Base-by-base conservation (phyloP, 495 filamentous ascomycete genomes). In the Bombardia bombarda region DNA sequence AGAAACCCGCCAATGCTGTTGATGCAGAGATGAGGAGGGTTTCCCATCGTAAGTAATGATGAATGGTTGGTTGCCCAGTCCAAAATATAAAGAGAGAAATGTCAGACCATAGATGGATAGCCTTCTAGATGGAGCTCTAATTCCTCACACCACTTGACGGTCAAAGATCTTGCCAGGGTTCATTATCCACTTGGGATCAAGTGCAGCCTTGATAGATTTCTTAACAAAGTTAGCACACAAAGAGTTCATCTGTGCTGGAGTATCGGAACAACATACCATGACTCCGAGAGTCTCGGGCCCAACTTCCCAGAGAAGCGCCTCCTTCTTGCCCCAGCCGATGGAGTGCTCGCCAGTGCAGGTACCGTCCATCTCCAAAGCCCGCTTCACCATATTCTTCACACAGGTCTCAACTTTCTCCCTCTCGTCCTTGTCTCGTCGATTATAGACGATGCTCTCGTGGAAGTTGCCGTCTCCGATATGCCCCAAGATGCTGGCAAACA, bases 401-500 rank as follows among this genome's bases (percentile, higher is more conserved):
- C 86, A 86, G 26, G 69, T 74, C 56, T 92, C 82, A 2, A 94
- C 86, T 32, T 80, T 80, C 12, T 71, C 77, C 24, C 70, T 66
- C 62, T 95, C 85, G 3, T 63, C 77, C 9, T 75, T 74, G 44
- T 87, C 70, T 14, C 65, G 69, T 22, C 73, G 67, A 53, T 90
- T 78, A 55, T 92, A 95, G 60, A 95, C 78, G 53, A 95, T 88
- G 58, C 80, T 84, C 52, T 87, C 79, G 57, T 95, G 89, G 62
- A 95, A 95, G 60, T 96, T 96, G 7, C 89, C 88, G 59, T 94
- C 86, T 4, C 87, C 87, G 44, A 93, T 80, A 49, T 93, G 87
- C 9, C 69, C 87, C 0, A 96, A 70, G 19, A 90, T 87, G 58
- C 79, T 86, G 16, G 86, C 87, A 55, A 95, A 90, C 8, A 95